Evolutionary conservation across 73 alveolate genomes (phyloP).

Genomic region (Diophrys appendiculata): DNA sequence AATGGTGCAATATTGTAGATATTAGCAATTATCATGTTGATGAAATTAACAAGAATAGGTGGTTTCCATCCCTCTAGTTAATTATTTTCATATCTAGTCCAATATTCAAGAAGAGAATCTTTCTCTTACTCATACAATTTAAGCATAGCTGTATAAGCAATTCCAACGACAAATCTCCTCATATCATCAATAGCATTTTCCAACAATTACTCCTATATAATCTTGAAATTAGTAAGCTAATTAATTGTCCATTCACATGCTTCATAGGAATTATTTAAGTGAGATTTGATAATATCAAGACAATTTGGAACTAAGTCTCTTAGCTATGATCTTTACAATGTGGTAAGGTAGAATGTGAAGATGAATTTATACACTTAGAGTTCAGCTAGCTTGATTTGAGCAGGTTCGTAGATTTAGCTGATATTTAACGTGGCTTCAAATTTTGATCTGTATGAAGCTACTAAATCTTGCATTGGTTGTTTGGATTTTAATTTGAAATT

Average conservation of each 20-base stretch:
- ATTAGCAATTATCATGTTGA: constrained; percentile 17
- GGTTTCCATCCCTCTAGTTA: background rate
- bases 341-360: constrained; percentile 53
- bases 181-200: constrained; percentile 43
- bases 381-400: constrained; percentile 9
- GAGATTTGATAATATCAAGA: constrained; percentile 54
- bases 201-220: constrained; percentile 41
- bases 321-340: constrained; percentile 31
- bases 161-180: constrained; percentile 54
- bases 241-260: constrained; percentile 53
- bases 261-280: constrained; percentile 38
- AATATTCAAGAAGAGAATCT: constrained; percentile 24
- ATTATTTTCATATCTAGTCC: constrained; percentile 5
- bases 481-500: too few relatives aligned
- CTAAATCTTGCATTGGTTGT: too few relatives aligned
- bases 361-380: constrained; percentile 45
- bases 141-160: constrained; percentile 63
- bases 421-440: too few relatives aligned
- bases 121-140: constrained; percentile 53
- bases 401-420: constrained; percentile 3
- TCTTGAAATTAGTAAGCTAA: constrained; percentile 39
- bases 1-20: background rate
- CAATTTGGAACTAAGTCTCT: constrained; percentile 27
- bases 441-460: too few relatives aligned
- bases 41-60: constrained; percentile 15